Percentiles rank a stretch among this genome's conserved stretches.
Conservation (phyloP, 1,284 basidiomycete species). For the Malassezia psittaci region DNA sequence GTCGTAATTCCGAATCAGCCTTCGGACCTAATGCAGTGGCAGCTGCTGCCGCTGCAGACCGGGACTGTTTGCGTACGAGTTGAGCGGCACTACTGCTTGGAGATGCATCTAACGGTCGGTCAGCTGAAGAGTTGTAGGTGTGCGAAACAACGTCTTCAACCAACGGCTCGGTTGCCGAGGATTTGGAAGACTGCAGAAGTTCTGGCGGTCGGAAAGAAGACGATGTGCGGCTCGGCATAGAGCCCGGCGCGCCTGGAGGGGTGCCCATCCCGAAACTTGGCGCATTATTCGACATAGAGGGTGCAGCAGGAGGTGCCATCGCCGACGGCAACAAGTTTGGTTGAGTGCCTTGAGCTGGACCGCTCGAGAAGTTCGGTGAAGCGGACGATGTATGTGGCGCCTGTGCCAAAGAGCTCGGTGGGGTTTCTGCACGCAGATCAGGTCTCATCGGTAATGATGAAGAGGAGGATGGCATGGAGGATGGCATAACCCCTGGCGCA, state of each 20-base stretch:
- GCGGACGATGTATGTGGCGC: too few species aligned
- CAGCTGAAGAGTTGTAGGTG: conserved; percentile 8
- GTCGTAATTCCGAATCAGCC: background rate
- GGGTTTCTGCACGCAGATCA: too few species aligned
- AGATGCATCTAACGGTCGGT: background rate
- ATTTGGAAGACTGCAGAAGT: conserved; percentile 16
- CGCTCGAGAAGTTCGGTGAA: too few species aligned
- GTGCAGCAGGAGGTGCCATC: background rate
- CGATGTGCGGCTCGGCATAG: background rate
- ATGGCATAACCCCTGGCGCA: too few species aligned
- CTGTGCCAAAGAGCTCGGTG: too few species aligned
- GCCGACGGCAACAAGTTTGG: background rate
- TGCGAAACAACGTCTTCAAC: conserved; percentile 12
- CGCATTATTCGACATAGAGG: background rate
- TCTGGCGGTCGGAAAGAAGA: conserved; percentile 15
- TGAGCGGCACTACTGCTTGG: background rate
- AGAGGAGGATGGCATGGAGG: too few species aligned
- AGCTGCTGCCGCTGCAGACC: conserved; percentile 15
- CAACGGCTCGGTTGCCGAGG: conserved; percentile 8
- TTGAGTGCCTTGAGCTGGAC: background rate
- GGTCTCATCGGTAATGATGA: too few species aligned
- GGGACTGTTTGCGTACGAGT: conserved; percentile 12
- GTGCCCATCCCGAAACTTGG: background rate
- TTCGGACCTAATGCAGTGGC: background rate
- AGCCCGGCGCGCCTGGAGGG: background rate